phyloP scores from a whole-genome alignment of 106 monocot species.

The Dendrobium officinale region DNA sequence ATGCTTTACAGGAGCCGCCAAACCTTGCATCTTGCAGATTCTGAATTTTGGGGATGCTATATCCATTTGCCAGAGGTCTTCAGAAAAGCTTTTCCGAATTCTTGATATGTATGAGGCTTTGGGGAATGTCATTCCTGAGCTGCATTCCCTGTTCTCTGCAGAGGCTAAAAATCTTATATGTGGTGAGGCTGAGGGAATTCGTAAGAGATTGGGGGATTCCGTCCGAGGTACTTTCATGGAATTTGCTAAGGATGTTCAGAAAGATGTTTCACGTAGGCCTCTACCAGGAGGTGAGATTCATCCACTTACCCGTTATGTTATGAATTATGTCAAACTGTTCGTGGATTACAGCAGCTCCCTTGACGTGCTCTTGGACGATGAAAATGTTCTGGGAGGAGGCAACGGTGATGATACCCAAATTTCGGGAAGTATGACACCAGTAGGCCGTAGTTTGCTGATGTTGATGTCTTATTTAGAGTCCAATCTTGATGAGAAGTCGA shows the following conservation, averaged over 20 bases:
- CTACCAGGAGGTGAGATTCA: conserved; percentile 38
- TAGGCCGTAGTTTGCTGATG: conserved; percentile 25
- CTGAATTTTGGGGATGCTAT: conserved; percentile 80
- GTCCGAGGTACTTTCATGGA: conserved; percentile 32
- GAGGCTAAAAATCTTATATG: conserved; percentile 14
- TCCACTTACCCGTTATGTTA: conserved; percentile 47
- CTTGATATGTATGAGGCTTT: conserved; percentile 90
- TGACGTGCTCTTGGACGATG: conserved; percentile 24
- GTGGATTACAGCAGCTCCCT: conserved; percentile 31
- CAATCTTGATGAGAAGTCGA: conserved; percentile 60
- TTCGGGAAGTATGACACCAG: conserved; percentile 23
- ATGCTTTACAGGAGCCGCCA: conserved; percentile 60
- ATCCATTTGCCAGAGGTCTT: conserved; percentile 36
- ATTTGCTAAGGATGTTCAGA: conserved; percentile 35
- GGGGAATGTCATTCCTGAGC: conserved; percentile 23
- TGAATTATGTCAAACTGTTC: conserved; percentile 48
- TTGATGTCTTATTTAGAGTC: conserved; percentile 47
- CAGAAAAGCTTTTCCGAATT: conserved; percentile 83
- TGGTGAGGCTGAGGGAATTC: conserved; percentile 29
- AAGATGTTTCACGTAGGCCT: conserved; percentile 29
- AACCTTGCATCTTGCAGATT: conserved; percentile 59
- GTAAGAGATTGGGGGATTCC: conserved; percentile 37
- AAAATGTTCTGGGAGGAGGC: neutral
- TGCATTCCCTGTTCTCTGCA: conserved; percentile 28
- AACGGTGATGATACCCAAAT: neutral